phyloP scores from a whole-genome alignment of 352 stramenopile genomes.

The Pythium folliculosum region DNA sequence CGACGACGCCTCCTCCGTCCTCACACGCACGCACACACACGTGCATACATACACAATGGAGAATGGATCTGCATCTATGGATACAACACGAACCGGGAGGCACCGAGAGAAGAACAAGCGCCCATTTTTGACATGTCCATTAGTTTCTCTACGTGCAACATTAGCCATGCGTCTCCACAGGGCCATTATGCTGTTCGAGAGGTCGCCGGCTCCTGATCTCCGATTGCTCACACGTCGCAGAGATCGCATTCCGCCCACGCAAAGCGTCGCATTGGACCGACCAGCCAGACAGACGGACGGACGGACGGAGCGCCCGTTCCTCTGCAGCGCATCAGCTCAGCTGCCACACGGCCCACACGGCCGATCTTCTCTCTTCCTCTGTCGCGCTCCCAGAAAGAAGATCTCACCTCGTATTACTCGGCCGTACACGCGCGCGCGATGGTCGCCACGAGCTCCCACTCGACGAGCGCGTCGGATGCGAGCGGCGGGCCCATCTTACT shows the following conservation, averaged over 20 bases:
- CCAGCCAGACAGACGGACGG: background rate
- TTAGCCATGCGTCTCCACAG: slow-evolving; percentile 4
- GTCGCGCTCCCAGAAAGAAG: too few species aligned
- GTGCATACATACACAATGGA: too few species aligned
- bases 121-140: too few species aligned
- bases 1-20: background rate
- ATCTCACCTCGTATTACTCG: too few species aligned
- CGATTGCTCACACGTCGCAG: slow-evolving; percentile 21
- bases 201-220: too few species aligned
- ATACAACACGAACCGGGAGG: background rate
- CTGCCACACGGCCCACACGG: background rate
- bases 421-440: too few species aligned
- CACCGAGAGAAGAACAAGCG: too few species aligned
- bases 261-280: slow-evolving; percentile 15
- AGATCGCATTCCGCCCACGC: background rate
- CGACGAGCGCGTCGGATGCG: slow-evolving; percentile 6
- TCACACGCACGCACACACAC: too few species aligned
- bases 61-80: too few species aligned
- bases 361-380: background rate
- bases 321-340: background rate
- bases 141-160: background rate
- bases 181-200: background rate
- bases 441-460: slow-evolving; percentile 32
- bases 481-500: slow-evolving; percentile 14
- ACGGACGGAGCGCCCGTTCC: background rate